Evolutionary conservation across 2,329 filamentous ascomycete genomes (phyloP).

Genomic region (Clathrospora elynae): DNA sequence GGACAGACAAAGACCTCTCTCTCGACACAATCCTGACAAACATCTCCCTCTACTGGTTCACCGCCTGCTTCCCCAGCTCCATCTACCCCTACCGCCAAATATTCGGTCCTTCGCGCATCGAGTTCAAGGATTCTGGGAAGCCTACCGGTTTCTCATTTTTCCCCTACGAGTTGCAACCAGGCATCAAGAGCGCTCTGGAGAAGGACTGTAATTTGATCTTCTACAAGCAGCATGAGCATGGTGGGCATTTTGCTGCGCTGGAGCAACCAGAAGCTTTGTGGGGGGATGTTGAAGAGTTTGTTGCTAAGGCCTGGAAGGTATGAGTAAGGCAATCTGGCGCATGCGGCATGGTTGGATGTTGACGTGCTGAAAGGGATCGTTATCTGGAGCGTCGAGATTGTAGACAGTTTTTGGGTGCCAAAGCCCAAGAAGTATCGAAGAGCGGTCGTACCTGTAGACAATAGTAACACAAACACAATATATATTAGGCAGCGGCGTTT

Average conservation of each 20-base stretch:
- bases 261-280: constrained; percentile 52
- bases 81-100: constrained; percentile 57
- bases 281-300: constrained; percentile 55
- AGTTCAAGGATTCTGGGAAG: constrained; percentile 31
- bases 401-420: too few relatives aligned
- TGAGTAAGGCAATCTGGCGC: too few relatives aligned
- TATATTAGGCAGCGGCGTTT: too few relatives aligned
- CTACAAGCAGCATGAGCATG: constrained; percentile 49
- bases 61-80: constrained; percentile 50
- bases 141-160: constrained; percentile 54
- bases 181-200: constrained; percentile 47
- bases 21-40: constrained; percentile 56
- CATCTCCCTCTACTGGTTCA: constrained; percentile 63
- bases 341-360: too few relatives aligned
- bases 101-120: constrained; percentile 16
- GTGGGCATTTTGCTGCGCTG: constrained; percentile 62
- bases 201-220: constrained; percentile 48
- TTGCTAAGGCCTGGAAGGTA: constrained; percentile 45
- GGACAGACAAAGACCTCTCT: constrained; percentile 54
- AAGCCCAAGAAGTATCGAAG: too few relatives aligned
- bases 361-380: too few relatives aligned
- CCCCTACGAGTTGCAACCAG: constrained; percentile 50
- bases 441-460: too few relatives aligned
- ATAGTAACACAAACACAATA: too few relatives aligned
- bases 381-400: too few relatives aligned